phyloP scores from a whole-genome alignment of 106 monocot genomes.

The Amphibolis antarctica region DNA sequence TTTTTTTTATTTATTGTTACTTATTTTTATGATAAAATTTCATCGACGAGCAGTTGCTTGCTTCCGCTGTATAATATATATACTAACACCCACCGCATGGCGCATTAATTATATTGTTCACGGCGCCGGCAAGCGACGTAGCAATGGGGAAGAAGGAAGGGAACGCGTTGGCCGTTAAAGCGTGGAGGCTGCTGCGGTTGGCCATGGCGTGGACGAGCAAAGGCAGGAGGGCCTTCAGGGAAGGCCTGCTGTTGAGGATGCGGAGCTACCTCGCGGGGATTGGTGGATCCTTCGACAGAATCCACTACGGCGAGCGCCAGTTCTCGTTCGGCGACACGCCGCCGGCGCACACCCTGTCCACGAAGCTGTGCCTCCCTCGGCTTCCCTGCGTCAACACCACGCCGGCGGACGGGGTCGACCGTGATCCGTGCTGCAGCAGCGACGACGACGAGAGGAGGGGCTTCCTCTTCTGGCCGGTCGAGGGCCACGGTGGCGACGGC shows the following conservation, averaged over 20 bases:
- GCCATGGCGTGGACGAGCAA: conserved; percentile 12
- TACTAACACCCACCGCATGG: too few relatives aligned
- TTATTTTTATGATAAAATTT: too few relatives aligned
- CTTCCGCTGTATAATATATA: too few relatives aligned
- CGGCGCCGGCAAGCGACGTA: too few relatives aligned
- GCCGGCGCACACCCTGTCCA: too few relatives aligned
- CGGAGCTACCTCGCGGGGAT: background rate
- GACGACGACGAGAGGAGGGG: background rate
- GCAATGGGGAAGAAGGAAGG: background rate
- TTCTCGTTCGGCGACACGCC: conserved; percentile 9
- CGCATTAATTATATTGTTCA: too few relatives aligned
- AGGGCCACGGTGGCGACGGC: too few relatives aligned
- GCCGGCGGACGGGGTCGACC: too few relatives aligned
- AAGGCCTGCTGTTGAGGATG: background rate
- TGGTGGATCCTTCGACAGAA: background rate
- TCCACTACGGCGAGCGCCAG: background rate
- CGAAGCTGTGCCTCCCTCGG: too few relatives aligned
- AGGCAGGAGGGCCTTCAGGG: conserved; percentile 2
- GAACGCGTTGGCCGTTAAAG: background rate
- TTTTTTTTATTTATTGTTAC: too few relatives aligned
- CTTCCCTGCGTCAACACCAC: background rate
- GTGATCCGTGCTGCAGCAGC: too few relatives aligned
- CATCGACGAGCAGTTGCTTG: too few relatives aligned
- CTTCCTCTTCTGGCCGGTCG: background rate
- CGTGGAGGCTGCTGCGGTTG: conserved; percentile 3